Evolutionary conservation across 148 eudicot genomes (phyloP).

Genomic region (Camellia granthamiana): DNA sequence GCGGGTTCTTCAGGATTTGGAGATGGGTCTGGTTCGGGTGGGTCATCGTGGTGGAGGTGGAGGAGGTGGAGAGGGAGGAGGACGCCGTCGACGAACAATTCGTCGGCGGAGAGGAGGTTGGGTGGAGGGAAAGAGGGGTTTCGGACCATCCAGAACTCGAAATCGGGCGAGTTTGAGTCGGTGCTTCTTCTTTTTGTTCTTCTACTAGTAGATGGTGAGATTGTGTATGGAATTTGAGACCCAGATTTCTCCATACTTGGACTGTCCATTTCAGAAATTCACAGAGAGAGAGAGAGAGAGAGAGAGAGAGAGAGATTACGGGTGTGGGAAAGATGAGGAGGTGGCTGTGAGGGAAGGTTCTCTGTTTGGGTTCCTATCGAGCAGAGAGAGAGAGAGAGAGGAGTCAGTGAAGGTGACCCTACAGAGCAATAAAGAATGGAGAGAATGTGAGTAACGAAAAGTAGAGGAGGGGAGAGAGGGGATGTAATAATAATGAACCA

Average conservation of each 20-base stretch:
- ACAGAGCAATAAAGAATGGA: constrained; percentile 13
- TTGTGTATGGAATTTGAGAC: constrained; percentile 21
- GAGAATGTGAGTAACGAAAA: constrained; percentile 3
- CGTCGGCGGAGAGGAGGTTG: constrained; percentile 77
- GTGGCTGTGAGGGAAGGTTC: constrained; percentile 21
- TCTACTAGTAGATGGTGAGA: constrained; percentile 30
- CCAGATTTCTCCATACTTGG: constrained; percentile 6
- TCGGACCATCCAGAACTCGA: constrained; percentile 61
- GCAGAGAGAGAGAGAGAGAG: background rate
- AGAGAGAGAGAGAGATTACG: background rate
- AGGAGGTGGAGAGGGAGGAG: constrained; percentile 75
- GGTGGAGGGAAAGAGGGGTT: constrained; percentile 41
- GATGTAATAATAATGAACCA: background rate
- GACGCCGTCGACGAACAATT: constrained; percentile 76
- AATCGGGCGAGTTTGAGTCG: constrained; percentile 59
- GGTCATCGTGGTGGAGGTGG: constrained; percentile 15
- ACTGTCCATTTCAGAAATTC: constrained; percentile 13
- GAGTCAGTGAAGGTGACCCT: constrained; percentile 5
- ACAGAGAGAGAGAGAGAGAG: constrained; percentile 19
- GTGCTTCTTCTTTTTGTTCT: constrained; percentile 25
- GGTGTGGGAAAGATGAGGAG: background rate
- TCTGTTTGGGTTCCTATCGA: background rate
- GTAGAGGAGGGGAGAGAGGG: constrained; percentile 11
- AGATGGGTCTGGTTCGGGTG: background rate
- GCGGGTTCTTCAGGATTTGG: constrained; percentile 11